Evolutionary conservation across 352 stramenopile genomes (phyloP).

Genomic region (Heterotrichella gracilis): DNA sequence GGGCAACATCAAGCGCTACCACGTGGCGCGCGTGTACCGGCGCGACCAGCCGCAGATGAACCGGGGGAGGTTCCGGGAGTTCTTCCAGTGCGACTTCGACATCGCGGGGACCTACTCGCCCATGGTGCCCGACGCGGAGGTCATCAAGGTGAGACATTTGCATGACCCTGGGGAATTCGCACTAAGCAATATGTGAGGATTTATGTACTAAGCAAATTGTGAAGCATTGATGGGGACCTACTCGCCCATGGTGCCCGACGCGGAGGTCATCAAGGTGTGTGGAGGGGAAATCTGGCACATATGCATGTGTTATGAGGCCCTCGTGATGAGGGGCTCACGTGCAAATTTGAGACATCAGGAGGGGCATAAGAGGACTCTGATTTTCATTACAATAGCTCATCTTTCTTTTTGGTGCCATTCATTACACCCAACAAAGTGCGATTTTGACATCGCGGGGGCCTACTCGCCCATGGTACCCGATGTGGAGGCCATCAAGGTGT

Average conservation of each 20-base stretch:
- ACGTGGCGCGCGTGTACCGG: slow-evolving; percentile 74
- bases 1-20: slow-evolving; percentile 89
- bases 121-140: slow-evolving; percentile 83
- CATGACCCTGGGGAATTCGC: slow-evolving; percentile 49
- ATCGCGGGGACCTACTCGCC: slow-evolving; percentile 62
- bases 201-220: too few species aligned
- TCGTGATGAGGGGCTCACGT: too few species aligned
- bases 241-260: slow-evolving; percentile 66
- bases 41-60: slow-evolving; percentile 66
- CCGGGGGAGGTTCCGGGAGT: slow-evolving; percentile 75
- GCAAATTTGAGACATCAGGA: too few species aligned
- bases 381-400: too few species aligned
- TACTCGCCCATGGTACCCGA: slow-evolving; percentile 77
- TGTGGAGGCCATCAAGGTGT: slow-evolving; percentile 72
- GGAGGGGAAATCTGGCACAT: slow-evolving; percentile 13
- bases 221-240: too few species aligned
- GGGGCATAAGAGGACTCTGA: too few species aligned
- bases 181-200: too few species aligned
- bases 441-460: slow-evolving; percentile 80
- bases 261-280: slow-evolving; percentile 77
- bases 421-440: too few species aligned
- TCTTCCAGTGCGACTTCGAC: slow-evolving; percentile 98
- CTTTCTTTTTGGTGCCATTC: too few species aligned
- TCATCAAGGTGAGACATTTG: slow-evolving; percentile 64
- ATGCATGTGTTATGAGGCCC: background rate